Base-by-base conservation (phyloP, 345 rosid genomes). In the Populus deltoides region DNA sequence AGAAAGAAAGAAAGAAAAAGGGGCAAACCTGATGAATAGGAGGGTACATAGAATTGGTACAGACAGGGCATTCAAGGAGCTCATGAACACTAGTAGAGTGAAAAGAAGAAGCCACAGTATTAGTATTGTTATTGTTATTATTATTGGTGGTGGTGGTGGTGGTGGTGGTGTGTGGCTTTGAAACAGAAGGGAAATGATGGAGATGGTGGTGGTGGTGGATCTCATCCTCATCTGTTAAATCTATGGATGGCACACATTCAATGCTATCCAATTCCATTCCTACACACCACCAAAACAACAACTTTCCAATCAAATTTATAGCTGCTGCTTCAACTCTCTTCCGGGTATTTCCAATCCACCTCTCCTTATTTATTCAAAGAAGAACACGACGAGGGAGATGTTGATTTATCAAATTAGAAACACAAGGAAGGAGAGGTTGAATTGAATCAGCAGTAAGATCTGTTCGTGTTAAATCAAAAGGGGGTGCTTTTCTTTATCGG, bases 41-140 rank as follows among this genome's bases (percentile, higher is more conserved):
- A 74, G 99, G 99, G 75, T 94, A 94, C 99, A 97, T 97, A 66
- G 98, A 97, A 79, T 90, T 91, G 79, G 99, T 92, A 77, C 99
- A 97, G 69, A 97, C 99, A 43, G 99, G 99, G 84, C 99, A 97
- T 73, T 97, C 99, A 0, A 97, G 92, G 84, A 97, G 85, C 84
- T 97, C 99, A 71, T 94, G 97, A 71, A 97, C 98, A 83, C 98
- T 90, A 70, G 92, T 92, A 38, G 98, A 91, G 25, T 94, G 97
- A 72, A 83, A 67, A 24, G 71, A 72, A 9, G 83, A 43, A 16
- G 83, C 9, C 4, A 79, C 72, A 73, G 66, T 67, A 39, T 67
- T 75, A 29, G 79, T 38, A 49, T 62, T 70, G 68, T 18, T 66
- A 63, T 12, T 80, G 27, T 11, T 47, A 78, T 2, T 73, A 12